phyloP scores from a whole-genome alignment of 306 rosid genomes.

The Vachellia collinsii region DNA sequence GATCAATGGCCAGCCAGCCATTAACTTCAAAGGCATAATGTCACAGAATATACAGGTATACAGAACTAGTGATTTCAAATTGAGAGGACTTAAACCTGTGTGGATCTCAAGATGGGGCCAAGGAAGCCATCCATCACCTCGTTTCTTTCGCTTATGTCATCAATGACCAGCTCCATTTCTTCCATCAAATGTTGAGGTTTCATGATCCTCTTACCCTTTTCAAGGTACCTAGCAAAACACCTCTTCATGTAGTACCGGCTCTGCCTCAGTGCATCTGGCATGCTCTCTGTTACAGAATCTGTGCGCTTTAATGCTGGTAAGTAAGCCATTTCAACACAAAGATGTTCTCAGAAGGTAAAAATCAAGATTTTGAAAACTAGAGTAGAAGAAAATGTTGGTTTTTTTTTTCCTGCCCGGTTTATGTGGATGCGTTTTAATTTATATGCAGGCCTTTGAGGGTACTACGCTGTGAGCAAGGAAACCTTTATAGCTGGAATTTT shows the following conservation, averaged over 20 bases:
- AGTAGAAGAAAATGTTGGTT: constrained; percentile 17
- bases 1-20: neutral
- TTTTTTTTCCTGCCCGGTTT: neutral
- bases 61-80: neutral
- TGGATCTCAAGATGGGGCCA: constrained; percentile 59
- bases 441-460: constrained; percentile 32
- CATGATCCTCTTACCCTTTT: constrained; percentile 66
- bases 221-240: constrained; percentile 68
- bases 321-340: constrained; percentile 45
- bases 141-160: constrained; percentile 54
- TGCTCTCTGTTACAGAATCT: constrained; percentile 49
- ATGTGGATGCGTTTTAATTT: constrained; percentile 35
- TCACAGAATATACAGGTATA: neutral
- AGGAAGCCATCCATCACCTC: constrained; percentile 65
- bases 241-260: constrained; percentile 68
- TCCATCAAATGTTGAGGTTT: constrained; percentile 58
- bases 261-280: constrained; percentile 66
- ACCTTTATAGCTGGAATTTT: constrained; percentile 30
- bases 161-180: constrained; percentile 66
- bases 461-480: neutral
- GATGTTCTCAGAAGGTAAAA: neutral
- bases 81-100: constrained; percentile 57
- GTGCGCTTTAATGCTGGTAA: constrained; percentile 40
- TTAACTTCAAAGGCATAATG: neutral
- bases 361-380: constrained; percentile 11